phyloP scores from a whole-genome alignment of 2,329 filamentous ascomycete genomes.

The Leptosphaerulina australis region DNA sequence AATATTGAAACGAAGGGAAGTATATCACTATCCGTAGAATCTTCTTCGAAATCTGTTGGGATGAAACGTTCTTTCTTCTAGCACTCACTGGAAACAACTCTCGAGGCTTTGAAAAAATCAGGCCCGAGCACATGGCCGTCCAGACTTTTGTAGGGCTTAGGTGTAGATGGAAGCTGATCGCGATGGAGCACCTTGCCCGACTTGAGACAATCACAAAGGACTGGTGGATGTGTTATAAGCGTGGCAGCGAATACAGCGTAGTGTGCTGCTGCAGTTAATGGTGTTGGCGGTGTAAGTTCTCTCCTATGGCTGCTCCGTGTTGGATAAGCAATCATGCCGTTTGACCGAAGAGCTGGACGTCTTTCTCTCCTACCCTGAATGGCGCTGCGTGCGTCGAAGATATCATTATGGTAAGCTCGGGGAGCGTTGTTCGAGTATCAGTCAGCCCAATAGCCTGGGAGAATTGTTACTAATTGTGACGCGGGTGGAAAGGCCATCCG shows the following conservation, averaged over 20 bases:
- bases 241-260: too few relatives aligned
- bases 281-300: neutral
- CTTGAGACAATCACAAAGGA: neutral
- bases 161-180: constrained; percentile 1
- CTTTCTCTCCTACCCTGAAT: constrained; percentile 2
- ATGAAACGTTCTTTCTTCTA: too few relatives aligned
- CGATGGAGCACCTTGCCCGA: neutral
- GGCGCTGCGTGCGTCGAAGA: neutral
- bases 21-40: too few relatives aligned
- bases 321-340: neutral
- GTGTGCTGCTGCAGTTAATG: neutral
- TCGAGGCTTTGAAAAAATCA: too few relatives aligned
- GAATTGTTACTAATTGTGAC: too few relatives aligned
- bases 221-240: too few relatives aligned
- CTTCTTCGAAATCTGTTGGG: too few relatives aligned
- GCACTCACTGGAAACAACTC: too few relatives aligned
- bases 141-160: neutral
- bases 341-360: neutral
- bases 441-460: too few relatives aligned
- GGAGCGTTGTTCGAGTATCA: neutral
- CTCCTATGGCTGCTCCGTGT: neutral
- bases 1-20: too few relatives aligned
- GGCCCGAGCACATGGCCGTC: neutral
- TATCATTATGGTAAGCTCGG: neutral
- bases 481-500: too few relatives aligned